Evolutionary conservation across 2,329 filamentous ascomycete genomes (phyloP).

Genomic region (Microsporum canis): DNA sequence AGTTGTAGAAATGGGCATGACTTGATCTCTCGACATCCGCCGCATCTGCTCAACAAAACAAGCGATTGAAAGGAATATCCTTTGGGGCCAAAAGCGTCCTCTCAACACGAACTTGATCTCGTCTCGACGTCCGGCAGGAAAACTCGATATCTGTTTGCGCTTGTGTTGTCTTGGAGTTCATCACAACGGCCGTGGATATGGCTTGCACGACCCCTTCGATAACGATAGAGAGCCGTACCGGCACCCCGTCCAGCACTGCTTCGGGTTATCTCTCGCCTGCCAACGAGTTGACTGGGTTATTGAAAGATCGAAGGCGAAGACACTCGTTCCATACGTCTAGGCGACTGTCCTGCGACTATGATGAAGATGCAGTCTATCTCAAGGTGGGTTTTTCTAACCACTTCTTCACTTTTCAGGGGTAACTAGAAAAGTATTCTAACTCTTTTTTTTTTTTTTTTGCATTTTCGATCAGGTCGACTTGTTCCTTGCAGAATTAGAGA

Average conservation of each 20-base stretch:
- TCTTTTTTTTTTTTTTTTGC: neutral
- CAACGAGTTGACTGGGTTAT: constrained; percentile 24
- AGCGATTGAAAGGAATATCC: neutral
- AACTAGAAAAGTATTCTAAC: neutral
- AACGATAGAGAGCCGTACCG: constrained; percentile 26
- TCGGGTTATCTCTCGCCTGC: constrained; percentile 21
- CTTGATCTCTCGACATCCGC: neutral
- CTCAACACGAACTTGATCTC: neutral
- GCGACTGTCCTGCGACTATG: constrained; percentile 35
- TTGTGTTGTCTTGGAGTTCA: neutral
- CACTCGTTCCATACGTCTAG: constrained; percentile 36
- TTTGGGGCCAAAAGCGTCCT: neutral
- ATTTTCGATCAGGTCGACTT: constrained; percentile 31
- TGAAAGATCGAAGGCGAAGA: constrained; percentile 32
- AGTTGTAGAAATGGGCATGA: neutral
- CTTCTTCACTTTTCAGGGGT: neutral
- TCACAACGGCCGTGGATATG: constrained; percentile 19
- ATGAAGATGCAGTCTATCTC: constrained; percentile 37
- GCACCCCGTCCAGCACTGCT: constrained; percentile 17
- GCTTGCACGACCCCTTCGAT: constrained; percentile 31
- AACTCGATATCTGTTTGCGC: neutral
- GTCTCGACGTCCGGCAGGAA: neutral
- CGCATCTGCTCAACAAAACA: neutral
- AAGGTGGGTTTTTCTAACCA: constrained; percentile 20
- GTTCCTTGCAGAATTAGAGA: constrained; percentile 66